A percentile compares a stretch with the other conserved stretches of the same genome.
phyloP scores from a whole-genome alignment of 2,329 filamentous ascomycete species.

The Nemania serpens region DNA sequence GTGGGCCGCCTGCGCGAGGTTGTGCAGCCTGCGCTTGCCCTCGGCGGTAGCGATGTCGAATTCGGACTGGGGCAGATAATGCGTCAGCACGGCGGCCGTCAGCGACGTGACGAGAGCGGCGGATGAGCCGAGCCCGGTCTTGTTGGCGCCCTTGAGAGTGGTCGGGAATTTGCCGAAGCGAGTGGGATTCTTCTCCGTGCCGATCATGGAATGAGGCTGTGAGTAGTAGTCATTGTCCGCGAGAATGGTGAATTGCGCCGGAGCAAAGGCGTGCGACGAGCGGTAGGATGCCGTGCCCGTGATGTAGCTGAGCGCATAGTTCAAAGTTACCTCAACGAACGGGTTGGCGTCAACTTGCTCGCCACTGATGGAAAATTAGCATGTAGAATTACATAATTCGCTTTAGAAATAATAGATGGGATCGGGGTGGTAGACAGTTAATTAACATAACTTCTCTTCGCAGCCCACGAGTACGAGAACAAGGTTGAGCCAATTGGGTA shows the following conservation, averaged over 20 bases:
- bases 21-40: constrained; percentile 73
- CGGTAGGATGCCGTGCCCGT: constrained; percentile 47
- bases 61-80: constrained; percentile 65
- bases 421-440: too few relatives aligned
- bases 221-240: constrained; percentile 99
- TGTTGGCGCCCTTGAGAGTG: constrained; percentile 78
- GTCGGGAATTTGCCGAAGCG: constrained; percentile 81
- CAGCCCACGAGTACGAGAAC: background rate
- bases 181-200: constrained; percentile 37
- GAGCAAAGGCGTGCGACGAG: constrained; percentile 59
- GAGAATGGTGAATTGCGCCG: constrained; percentile 80
- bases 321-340: constrained; percentile 91
- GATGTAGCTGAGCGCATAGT: constrained; percentile 86
- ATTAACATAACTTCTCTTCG: too few relatives aligned
- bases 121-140: constrained; percentile 93
- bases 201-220: constrained; percentile 52
- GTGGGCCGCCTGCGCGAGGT: constrained; percentile 90
- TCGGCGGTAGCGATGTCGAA: constrained; percentile 62
- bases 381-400: background rate
- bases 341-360: constrained; percentile 63
- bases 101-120: constrained; percentile 91
- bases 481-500: background rate
- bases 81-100: constrained; percentile 74
- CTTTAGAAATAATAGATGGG: background rate
- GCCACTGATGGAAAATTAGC: constrained; percentile 46